Evolutionary conservation across 169 alveolate genomes (phyloP).

Genomic region (Plasmodium vivax): DNA sequence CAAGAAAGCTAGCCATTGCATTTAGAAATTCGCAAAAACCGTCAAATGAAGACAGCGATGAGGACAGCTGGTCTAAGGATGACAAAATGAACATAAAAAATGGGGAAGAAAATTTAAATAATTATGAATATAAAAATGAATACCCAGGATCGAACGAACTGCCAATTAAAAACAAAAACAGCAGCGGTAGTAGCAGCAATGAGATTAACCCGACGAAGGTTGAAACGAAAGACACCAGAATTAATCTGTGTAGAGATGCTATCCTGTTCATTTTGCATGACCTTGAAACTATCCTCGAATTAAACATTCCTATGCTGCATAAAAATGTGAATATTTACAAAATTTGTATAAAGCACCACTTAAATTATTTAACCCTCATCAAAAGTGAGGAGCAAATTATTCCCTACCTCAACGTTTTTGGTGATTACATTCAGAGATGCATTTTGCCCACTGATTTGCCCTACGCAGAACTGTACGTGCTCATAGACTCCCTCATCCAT

Average conservation of each 20-base stretch:
- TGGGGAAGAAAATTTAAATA: conserved; percentile 44
- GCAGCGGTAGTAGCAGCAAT: neutral
- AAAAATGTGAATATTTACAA: conserved; percentile 74
- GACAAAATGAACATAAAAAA: conserved; percentile 28
- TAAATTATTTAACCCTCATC: conserved; percentile 75
- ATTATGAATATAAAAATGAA: conserved; percentile 38
- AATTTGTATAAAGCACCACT: conserved; percentile 80
- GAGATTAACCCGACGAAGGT: conserved; percentile 15
- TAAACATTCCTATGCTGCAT: conserved; percentile 81
- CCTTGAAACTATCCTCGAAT: conserved; percentile 79
- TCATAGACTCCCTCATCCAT: conserved; percentile 78
- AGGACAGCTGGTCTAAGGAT: conserved; percentile 65
- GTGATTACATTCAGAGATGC: conserved; percentile 81
- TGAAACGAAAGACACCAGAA: conserved; percentile 73
- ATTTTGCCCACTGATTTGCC: conserved; percentile 85
- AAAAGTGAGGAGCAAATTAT: conserved; percentile 76
- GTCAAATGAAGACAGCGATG: conserved; percentile 73
- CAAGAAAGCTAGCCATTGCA: conserved; percentile 84
- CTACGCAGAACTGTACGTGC: conserved; percentile 78
- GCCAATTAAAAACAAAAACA: neutral
- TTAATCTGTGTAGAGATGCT: conserved; percentile 82
- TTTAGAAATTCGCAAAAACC: conserved; percentile 89
- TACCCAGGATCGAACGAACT: conserved; percentile 4
- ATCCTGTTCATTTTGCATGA: conserved; percentile 82
- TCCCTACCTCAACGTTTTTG: conserved; percentile 82